Conservation (phyloP, 306 rosid species). For the Delonix regia region DNA sequence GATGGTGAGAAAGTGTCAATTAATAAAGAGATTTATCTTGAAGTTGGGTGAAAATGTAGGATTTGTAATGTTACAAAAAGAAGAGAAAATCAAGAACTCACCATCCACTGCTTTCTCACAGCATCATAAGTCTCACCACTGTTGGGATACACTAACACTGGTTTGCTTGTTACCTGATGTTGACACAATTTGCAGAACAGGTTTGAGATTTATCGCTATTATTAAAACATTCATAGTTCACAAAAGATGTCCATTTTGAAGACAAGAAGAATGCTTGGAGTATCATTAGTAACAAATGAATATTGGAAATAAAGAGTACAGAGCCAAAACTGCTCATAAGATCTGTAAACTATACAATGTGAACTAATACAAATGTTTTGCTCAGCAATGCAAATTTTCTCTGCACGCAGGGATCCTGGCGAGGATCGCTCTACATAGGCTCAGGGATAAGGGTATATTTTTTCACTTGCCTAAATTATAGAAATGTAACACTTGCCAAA, state of each 20-base stretch:
- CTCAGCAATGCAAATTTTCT: no score
- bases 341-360: neutral
- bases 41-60: neutral
- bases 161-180: conserved; percentile 72
- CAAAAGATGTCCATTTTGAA: conserved; percentile 1
- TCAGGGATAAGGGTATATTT: no score
- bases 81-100: conserved; percentile 47
- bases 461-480: no score
- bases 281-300: neutral
- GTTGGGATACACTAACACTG: conserved; percentile 81
- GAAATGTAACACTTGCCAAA: no score
- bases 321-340: neutral
- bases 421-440: no score
- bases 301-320: neutral
- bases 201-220: neutral
- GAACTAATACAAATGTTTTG: no score
- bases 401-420: no score
- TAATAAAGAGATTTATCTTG: neutral
- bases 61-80: neutral
- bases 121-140: conserved; percentile 85
- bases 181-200: neutral
- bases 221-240: neutral
- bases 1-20: neutral
- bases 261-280: neutral
- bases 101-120: conserved; percentile 69